phyloP scores from a whole-genome alignment of 202 grass and related monocot genomes.

The Bolboschoenoplectus hybrid region DNA sequence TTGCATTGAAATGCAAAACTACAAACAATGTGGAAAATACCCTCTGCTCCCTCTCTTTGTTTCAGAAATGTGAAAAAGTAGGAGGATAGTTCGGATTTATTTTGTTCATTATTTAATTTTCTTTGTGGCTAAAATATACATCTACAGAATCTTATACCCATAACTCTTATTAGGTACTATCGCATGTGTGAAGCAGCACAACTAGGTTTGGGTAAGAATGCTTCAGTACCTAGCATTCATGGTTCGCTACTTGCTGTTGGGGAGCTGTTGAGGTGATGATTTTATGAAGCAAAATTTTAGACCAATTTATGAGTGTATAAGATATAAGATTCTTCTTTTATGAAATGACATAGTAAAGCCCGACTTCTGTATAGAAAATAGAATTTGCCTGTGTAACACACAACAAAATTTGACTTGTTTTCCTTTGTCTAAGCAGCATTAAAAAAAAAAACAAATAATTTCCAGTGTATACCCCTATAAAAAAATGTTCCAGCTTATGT shows the following conservation, averaged over 20 bases:
- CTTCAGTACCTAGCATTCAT: constrained; percentile 98
- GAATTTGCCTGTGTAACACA: not conserved
- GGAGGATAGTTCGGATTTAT: not conserved
- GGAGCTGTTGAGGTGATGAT: constrained; percentile 83
- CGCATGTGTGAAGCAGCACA: constrained; percentile 99
- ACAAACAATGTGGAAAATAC: not conserved
- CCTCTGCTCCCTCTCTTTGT: not conserved
- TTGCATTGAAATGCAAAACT: not conserved
- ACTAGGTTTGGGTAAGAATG: constrained; percentile 89
- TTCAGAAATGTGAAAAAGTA: not conserved
- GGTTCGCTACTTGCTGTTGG: constrained; percentile 96
- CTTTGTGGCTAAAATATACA: not conserved
- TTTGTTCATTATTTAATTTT: constrained; percentile 20
- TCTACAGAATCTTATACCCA: not conserved
- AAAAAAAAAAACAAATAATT: not conserved
- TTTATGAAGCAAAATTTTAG: not conserved
- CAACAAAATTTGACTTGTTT: not conserved
- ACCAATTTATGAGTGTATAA: constrained; percentile 12
- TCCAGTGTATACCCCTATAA: not conserved
- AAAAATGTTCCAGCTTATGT: constrained; percentile 8
- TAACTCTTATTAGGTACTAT: constrained; percentile 66
- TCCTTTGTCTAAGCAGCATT: not conserved
- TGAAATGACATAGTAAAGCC: constrained; percentile 11
- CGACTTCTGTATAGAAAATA: not conserved
- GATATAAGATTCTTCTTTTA: not conserved